Evolutionary conservation across 768 basidiomycete species (phyloP).

Genomic region (Suillus occidentalis): DNA sequence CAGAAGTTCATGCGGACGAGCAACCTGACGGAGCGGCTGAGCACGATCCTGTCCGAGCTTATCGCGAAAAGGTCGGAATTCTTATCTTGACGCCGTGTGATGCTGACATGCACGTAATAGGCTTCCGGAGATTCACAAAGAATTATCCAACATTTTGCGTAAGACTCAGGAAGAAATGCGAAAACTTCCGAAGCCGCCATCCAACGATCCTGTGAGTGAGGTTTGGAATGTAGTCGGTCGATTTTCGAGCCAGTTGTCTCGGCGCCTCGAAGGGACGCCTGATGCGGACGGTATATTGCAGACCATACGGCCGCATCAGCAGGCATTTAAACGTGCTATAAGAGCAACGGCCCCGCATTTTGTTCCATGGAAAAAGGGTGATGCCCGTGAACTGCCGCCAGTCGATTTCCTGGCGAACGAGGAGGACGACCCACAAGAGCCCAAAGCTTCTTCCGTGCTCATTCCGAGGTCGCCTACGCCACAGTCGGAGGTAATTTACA

Average conservation of each 20-base stretch:
- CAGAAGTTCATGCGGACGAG: slow-evolving; percentile 55
- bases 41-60: slow-evolving; percentile 58
- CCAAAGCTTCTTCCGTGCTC: background rate
- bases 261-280: slow-evolving; percentile 53
- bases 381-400: slow-evolving; percentile 6
- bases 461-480: slow-evolving; percentile 4
- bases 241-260: slow-evolving; percentile 47
- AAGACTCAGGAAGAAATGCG: slow-evolving; percentile 35
- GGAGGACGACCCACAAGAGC: slow-evolving; percentile 25
- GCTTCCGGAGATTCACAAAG: slow-evolving; percentile 61
- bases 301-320: slow-evolving; percentile 48
- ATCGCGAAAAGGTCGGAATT: slow-evolving; percentile 55
- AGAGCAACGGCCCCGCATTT: slow-evolving; percentile 58
- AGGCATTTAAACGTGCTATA: slow-evolving; percentile 48
- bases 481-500: slow-evolving; percentile 35
- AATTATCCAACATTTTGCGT: slow-evolving; percentile 47
- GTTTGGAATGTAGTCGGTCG: slow-evolving; percentile 46
- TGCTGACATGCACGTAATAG: slow-evolving; percentile 33
- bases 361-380: slow-evolving; percentile 41
- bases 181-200: slow-evolving; percentile 50
- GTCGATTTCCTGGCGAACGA: slow-evolving; percentile 40
- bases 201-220: slow-evolving; percentile 56
- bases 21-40: slow-evolving; percentile 57
- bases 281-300: slow-evolving; percentile 55
- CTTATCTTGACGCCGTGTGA: background rate